phyloP scores from a whole-genome alignment of 305 asterid species.

The Fraxinus platypoda region DNA sequence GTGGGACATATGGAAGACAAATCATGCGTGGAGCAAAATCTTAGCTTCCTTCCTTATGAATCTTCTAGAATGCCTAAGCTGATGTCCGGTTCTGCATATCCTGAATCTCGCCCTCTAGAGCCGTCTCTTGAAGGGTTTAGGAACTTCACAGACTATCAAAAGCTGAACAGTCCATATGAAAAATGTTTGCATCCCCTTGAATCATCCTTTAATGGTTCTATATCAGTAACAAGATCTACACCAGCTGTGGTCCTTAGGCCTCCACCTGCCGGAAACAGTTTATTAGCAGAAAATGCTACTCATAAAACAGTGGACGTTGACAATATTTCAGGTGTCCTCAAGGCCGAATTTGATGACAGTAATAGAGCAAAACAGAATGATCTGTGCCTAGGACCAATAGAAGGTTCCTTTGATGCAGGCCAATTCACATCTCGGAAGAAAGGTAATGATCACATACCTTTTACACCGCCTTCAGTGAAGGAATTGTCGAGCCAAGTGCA shows the following conservation, averaged over 20 bases:
- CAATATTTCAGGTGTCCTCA: conserved; percentile 30
- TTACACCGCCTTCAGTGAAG: conserved; percentile 33
- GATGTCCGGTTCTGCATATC: conserved; percentile 30
- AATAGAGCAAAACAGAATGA: conserved; percentile 39
- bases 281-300: conserved; percentile 25
- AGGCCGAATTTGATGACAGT: conserved; percentile 30
- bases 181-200: conserved; percentile 35
- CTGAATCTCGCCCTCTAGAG: conserved; percentile 34
- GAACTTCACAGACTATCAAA: conserved; percentile 29
- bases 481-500: conserved; percentile 33
- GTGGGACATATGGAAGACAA: conserved; percentile 32
- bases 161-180: conserved; percentile 31
- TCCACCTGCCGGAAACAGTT: conserved; percentile 42
- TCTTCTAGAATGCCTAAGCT: conserved; percentile 24
- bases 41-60: conserved; percentile 39
- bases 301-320: conserved; percentile 29
- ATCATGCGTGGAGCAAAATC: conserved; percentile 36
- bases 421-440: conserved; percentile 33
- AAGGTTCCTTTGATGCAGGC: conserved; percentile 30
- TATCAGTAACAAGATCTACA: conserved; percentile 47
- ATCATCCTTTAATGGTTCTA: conserved; percentile 35
- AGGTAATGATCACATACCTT: conserved; percentile 26
- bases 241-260: conserved; percentile 71
- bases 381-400: conserved; percentile 25
- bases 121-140: conserved; percentile 31